Percentiles rank a stretch among this genome's conserved stretches.
Conservation (phyloP, 2,329 filamentous ascomycete species). For the Phialocephala subalpina region DNA sequence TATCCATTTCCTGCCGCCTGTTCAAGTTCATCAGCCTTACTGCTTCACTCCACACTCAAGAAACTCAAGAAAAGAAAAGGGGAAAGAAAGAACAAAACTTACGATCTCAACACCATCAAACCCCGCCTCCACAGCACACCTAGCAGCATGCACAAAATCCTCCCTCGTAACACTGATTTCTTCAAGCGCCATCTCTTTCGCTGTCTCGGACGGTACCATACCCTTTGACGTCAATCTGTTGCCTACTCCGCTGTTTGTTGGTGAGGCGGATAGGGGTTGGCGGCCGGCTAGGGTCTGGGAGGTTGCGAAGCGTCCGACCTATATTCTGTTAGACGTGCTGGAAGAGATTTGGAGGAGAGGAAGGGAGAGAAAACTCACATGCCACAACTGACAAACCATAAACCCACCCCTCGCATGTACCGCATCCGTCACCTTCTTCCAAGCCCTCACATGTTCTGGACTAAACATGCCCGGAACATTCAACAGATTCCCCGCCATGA, state of each 20-base stretch:
- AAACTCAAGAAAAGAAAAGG: not conserved
- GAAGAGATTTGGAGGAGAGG: not conserved
- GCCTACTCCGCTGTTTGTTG: slow-evolving; percentile 31
- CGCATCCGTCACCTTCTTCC: slow-evolving; percentile 66
- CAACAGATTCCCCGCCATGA: slow-evolving; percentile 56
- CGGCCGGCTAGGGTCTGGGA: slow-evolving; percentile 35
- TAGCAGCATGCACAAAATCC: slow-evolving; percentile 40
- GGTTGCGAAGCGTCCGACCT: slow-evolving; percentile 39
- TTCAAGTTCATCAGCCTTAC: not conserved
- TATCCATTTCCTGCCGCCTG: slow-evolving; percentile 53
- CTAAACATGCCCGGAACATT: slow-evolving; percentile 66
- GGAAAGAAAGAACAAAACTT: not conserved
- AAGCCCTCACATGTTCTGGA: slow-evolving; percentile 63
- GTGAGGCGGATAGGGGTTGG: slow-evolving; percentile 43
- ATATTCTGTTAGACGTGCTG: too few relatives aligned
- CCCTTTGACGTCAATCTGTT: slow-evolving; percentile 24
- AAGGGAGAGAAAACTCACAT: slow-evolving; percentile 56
- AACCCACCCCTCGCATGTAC: slow-evolving; percentile 69
- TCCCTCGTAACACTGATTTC: slow-evolving; percentile 38
- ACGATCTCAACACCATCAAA: slow-evolving; percentile 41
- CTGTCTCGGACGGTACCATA: slow-evolving; percentile 21
- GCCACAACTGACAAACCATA: slow-evolving; percentile 70
- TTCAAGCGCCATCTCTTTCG: slow-evolving; percentile 36
- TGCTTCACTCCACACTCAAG: too few relatives aligned
- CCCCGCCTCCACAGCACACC: slow-evolving; percentile 37